Evolutionary conservation across 176 grass and related monocot genomes (phyloP), one percentile per base, ranked within the genome.

Genomic region (Bromus sterilis): DNA sequence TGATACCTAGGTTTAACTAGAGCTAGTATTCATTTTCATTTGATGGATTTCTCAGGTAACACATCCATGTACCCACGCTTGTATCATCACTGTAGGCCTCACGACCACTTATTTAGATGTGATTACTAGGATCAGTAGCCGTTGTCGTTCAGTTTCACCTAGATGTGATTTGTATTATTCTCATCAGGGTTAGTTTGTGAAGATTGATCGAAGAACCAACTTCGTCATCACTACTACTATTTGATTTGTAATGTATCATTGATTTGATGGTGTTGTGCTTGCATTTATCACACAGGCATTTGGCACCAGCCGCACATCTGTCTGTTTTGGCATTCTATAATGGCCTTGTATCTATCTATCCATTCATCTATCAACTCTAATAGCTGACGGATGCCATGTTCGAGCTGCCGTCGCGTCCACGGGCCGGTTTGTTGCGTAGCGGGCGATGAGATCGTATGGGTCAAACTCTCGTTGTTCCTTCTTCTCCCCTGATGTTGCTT

Each of bases 1-100:
- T 39, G 57, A 74, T 82, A 86, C 59, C 58, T 86, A 90, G 83
- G 74, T 82, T 79, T 79, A 59, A 77, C 44, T 79, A 78, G 77
- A 81, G 64, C 69, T 88, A 85, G 64, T 12, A 34, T 7, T 72
- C 58, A 2, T 41, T 75, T 7, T 72, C 58, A 2, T 41, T 75
- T 86, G 84, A 80, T 65, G 32, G 58, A 57, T 78, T 84, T 66
- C 20, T 56, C n/a, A 23, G 44, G 60, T 32, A 75, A 37, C 60
- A 20, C 66, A 26, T 76, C 34, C 34, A 26, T 44, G 57, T n/a
- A 35, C 48, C 58, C 33, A 75, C 73, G 21, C 31, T 15, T 82
- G 74, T 88, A 68, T 56, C 72, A 79, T 73, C 59, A 62, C 78
- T 69, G 24, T 77, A 88, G 82, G 82, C 46, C 34, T 43, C 29